Evolutionary conservation across 306 rosid genomes (phyloP).

Genomic region (Rubus parviflorus): DNA sequence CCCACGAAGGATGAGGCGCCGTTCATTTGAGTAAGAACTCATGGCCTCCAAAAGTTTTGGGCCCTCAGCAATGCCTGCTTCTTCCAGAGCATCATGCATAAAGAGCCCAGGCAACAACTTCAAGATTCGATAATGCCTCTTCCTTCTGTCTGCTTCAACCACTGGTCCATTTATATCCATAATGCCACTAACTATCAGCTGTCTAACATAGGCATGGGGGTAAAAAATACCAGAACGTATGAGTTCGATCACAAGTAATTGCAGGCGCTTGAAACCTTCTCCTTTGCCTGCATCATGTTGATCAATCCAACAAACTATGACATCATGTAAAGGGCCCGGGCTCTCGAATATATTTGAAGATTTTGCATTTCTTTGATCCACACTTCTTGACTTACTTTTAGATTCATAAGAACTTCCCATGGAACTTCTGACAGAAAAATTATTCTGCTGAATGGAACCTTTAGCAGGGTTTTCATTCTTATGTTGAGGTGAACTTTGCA

Average conservation of each 20-base stretch:
- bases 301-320: constrained; percentile 96
- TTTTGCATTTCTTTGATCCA: constrained; percentile 35
- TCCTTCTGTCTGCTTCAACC: constrained; percentile 57
- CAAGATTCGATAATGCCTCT: constrained; percentile 68
- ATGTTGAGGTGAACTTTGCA: constrained; percentile 41
- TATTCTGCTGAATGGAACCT: constrained; percentile 41
- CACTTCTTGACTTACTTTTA: constrained; percentile 38
- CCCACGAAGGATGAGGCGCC: constrained; percentile 65
- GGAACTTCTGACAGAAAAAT: constrained; percentile 30
- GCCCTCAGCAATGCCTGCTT: constrained; percentile 63
- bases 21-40: constrained; percentile 69
- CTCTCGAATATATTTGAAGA: constrained; percentile 60
- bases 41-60: constrained; percentile 57
- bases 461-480: constrained; percentile 42
- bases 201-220: constrained; percentile 92
- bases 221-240: constrained; percentile 72
- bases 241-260: constrained; percentile 78
- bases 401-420: constrained; percentile 36
- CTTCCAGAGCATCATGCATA: constrained; percentile 61
- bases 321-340: constrained; percentile 93
- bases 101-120: constrained; percentile 69
- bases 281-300: constrained; percentile 82
- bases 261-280: constrained; percentile 75
- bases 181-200: constrained; percentile 87
- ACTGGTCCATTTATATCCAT: constrained; percentile 59